Percentiles rank a stretch among this genome's conserved stretches.
Evolutionary conservation across 2,329 filamentous ascomycete genomes (phyloP).

Genomic region (Epichloe baconii): DNA sequence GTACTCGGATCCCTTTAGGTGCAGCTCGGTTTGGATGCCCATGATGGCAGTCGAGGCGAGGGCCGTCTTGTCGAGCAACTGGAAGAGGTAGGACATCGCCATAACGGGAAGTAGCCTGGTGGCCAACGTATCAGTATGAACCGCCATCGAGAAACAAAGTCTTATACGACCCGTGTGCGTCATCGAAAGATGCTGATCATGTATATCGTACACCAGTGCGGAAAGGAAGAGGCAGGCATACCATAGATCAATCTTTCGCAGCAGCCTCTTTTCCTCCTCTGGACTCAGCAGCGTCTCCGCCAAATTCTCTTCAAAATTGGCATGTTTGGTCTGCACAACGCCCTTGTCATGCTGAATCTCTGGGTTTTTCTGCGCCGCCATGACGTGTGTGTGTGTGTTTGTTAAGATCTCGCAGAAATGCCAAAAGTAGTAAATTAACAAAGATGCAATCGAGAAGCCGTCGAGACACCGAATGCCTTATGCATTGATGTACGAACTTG

Average conservation of each 20-base stretch:
- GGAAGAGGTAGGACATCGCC: conserved; percentile 42
- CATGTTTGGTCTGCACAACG: neutral
- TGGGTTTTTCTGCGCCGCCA: neutral
- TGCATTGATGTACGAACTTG: neutral
- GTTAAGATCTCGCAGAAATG: neutral
- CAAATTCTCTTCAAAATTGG: neutral
- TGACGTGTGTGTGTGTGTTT: neutral
- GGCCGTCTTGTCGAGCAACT: conserved; percentile 47
- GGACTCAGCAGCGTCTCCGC: conserved; percentile 9
- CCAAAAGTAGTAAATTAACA: neutral
- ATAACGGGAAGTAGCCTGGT: conserved; percentile 36
- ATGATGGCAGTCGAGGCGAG: conserved; percentile 38
- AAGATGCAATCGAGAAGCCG: neutral
- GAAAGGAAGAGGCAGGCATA: conserved; percentile 23
- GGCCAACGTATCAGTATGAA: no score
- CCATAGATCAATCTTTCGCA: conserved; percentile 45
- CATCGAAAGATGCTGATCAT: no score
- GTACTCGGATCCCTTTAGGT: conserved; percentile 35
- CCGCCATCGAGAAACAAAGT: no score
- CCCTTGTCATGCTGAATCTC: neutral
- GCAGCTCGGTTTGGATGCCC: conserved; percentile 31
- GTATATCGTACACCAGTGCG: no score
- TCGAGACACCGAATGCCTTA: neutral
- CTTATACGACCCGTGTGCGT: no score
- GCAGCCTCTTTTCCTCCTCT: conserved; percentile 33